Percentiles rank a stretch among this genome's conserved stretches.
Evolutionary conservation across 768 basidiomycete species (phyloP).

Genomic region (Leccinum longicurvipes): DNA sequence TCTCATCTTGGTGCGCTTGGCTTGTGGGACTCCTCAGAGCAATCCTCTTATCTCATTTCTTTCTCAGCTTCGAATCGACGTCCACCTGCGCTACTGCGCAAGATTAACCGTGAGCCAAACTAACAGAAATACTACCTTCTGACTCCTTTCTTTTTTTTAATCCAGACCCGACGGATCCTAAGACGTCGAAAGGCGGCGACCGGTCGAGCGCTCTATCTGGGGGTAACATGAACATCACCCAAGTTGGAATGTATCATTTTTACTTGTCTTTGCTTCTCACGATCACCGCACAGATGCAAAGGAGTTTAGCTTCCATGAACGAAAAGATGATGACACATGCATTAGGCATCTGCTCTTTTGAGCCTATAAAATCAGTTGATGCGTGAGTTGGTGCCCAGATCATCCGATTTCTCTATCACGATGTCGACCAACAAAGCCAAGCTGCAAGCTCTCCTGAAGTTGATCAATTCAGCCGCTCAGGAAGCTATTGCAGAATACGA

Average conservation of each 20-base stretch:
- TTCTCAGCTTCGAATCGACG: conserved; percentile 5
- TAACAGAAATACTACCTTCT: neutral
- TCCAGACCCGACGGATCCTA: no score
- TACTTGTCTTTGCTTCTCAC: neutral
- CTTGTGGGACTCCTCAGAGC: neutral
- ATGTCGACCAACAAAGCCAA: conserved; percentile 25
- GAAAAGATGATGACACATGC: neutral
- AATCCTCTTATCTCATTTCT: conserved; percentile 7
- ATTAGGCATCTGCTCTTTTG: neutral
- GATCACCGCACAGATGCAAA: neutral
- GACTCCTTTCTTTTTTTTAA: neutral
- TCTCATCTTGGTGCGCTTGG: neutral
- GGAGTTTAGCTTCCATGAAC: neutral
- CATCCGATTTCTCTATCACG: neutral
- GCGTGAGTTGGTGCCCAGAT: neutral
- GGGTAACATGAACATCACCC: neutral
- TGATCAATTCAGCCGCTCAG: conserved; percentile 32
- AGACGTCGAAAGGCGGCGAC: no score
- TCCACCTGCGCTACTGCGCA: neutral
- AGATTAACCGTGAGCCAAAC: conserved; percentile 6
- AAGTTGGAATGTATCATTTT: no score
- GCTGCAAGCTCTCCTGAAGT: conserved; percentile 26
- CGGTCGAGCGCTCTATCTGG: no score
- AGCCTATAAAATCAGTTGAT: neutral
- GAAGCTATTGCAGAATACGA: conserved; percentile 35